These are phyloP conservation scores for Pichia cabralensis DNA, from an alignment of 805 yeast species.

Conservation along the genomic window DNA sequence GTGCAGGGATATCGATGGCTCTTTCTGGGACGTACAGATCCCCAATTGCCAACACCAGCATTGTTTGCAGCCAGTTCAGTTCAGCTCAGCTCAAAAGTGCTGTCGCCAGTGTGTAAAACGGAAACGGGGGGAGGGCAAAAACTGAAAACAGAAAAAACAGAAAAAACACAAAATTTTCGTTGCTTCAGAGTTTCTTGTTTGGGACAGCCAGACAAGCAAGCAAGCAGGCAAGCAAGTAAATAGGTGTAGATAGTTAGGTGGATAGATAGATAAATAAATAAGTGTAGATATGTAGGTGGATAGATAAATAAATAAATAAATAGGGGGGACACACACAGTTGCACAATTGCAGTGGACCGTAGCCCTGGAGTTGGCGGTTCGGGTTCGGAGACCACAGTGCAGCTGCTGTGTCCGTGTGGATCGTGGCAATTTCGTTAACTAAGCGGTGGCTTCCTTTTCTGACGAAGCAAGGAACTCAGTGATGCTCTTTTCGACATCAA, in stretches of 20 bases:
- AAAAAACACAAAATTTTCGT: background rate
- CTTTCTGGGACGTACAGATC: constrained; percentile 88
- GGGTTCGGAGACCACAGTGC: too few relatives aligned
- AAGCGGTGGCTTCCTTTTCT: constrained; percentile 16
- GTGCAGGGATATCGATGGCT: constrained; percentile 48
- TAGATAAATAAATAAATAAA: background rate
- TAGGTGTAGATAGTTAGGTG: background rate
- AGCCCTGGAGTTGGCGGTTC: too few relatives aligned
- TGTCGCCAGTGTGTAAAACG: background rate
- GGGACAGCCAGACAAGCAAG: too few relatives aligned
- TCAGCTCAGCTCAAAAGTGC: constrained; percentile 22
- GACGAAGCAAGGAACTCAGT: constrained; percentile 22
- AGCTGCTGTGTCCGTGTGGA: too few relatives aligned
- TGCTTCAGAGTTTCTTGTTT: too few relatives aligned
- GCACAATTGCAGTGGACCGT: too few relatives aligned
- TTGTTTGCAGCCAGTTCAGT: too few relatives aligned
- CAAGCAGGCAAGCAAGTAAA: background rate
- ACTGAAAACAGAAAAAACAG: background rate
- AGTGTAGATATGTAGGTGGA: background rate
- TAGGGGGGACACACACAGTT: too few relatives aligned
- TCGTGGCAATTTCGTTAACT: too few relatives aligned
- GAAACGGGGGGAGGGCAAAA: too few relatives aligned
- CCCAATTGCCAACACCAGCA: constrained; percentile 76
- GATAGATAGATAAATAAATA: background rate
- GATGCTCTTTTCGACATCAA: constrained; percentile 26